These are phyloP conservation scores for Ceratocystiopsis minuta DNA, from an alignment of 2,329 filamentous ascomycete species.

Conservation along the genomic window DNA sequence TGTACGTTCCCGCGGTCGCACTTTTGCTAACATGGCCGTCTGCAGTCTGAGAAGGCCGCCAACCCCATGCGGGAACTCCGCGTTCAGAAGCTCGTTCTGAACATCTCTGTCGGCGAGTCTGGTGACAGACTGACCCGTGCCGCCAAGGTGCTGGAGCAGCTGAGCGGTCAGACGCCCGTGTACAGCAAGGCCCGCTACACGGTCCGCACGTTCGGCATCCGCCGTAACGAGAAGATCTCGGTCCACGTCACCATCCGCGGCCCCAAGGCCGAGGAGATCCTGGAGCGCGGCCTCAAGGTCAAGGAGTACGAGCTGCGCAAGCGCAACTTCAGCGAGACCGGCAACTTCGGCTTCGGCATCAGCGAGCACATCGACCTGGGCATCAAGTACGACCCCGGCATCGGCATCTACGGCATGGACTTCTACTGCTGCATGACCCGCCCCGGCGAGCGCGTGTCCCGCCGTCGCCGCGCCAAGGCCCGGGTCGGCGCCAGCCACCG, in stretches of 20 bases:
- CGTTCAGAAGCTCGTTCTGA: conserved; percentile 98
- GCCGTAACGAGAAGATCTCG: conserved; percentile 99
- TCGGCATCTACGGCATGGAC: conserved; percentile 99
- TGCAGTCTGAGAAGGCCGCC: conserved; percentile 63
- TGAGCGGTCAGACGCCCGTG: conserved; percentile 98
- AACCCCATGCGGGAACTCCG: conserved; percentile 99
- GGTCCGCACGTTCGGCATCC: conserved; percentile 99
- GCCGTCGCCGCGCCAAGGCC: conserved; percentile 79
- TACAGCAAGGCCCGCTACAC: conserved; percentile 99
- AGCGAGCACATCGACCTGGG: conserved; percentile 99
- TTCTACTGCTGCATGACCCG: conserved; percentile 99
- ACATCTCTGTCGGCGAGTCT: conserved; percentile 99
- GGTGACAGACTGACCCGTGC: conserved; percentile 99
- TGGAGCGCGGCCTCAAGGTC: conserved; percentile 99
- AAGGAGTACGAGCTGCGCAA: conserved; percentile 99
- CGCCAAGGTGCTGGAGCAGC: conserved; percentile 98
- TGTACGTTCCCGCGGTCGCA: too few species aligned
- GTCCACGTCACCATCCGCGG: conserved; percentile 99
- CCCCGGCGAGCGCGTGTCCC: conserved; percentile 92
- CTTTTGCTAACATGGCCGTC: neutral
- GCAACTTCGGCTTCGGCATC: conserved; percentile 99
- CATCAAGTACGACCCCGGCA: conserved; percentile 98
- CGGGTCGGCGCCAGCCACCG: conserved; percentile 74
- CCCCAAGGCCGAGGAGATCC: conserved; percentile 93
- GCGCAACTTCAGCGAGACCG: conserved; percentile 99